phyloP scores from a whole-genome alignment of 2,329 filamentous ascomycete species.

The Aspergillus spinulosporus region DNA sequence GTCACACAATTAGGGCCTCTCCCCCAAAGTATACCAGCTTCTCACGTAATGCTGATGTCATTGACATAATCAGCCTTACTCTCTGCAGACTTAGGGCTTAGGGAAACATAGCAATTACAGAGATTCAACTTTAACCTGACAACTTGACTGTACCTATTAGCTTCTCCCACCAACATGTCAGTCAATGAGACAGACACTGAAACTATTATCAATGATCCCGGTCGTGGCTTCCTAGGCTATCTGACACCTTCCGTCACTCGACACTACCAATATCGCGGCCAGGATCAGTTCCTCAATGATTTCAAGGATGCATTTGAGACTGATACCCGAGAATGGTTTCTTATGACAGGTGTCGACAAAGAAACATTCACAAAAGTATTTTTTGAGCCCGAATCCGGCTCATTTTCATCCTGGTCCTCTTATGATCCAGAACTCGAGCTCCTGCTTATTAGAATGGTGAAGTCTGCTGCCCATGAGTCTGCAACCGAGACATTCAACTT shows the following conservation, averaged over 20 bases:
- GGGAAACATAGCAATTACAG: too few relatives aligned
- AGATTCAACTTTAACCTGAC: too few relatives aligned
- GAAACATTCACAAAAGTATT: background rate
- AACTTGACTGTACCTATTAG: too few relatives aligned
- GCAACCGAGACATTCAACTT: background rate
- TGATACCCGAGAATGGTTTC: background rate
- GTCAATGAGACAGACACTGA: too few relatives aligned
- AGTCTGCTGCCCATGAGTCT: background rate
- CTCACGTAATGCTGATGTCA: too few relatives aligned
- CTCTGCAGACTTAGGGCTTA: too few relatives aligned
- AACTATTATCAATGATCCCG: too few relatives aligned
- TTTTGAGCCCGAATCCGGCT: background rate
- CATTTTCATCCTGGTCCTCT: conserved; percentile 4
- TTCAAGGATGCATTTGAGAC: background rate
- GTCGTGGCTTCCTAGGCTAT: conserved; percentile 2
- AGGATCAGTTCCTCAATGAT: conserved; percentile 4
- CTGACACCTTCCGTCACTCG: background rate
- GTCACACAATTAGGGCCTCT: too few relatives aligned
- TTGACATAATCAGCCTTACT: too few relatives aligned
- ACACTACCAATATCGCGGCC: conserved; percentile 3
- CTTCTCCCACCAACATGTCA: too few relatives aligned
- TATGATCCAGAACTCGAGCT: conserved; percentile 5
- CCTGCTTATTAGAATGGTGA: conserved; percentile 1
- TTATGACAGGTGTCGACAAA: background rate
- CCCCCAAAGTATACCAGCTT: too few relatives aligned